phyloP scores from a whole-genome alignment of 2,329 filamentous ascomycete genomes.

The Gliomastix tumulicola region DNA sequence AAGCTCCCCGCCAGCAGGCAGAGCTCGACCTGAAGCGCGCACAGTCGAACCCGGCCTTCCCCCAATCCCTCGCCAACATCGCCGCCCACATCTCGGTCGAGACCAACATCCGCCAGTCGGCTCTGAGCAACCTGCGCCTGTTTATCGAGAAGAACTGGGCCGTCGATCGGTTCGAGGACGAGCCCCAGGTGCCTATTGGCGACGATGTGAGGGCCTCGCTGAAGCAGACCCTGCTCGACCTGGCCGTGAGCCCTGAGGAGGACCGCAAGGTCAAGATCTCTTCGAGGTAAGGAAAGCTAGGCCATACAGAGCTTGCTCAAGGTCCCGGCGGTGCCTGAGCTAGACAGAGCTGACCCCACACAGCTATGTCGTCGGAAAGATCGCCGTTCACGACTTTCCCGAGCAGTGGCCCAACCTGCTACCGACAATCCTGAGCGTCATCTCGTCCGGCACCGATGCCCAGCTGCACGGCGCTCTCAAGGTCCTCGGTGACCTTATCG shows the following conservation, averaged over 20 bases:
- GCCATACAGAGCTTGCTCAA: too few species aligned
- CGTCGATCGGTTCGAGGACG: constrained; percentile 62
- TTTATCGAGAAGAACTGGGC: constrained; percentile 86
- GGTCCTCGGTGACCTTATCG: constrained; percentile 82
- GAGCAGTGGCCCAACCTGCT: constrained; percentile 91
- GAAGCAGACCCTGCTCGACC: constrained; percentile 65
- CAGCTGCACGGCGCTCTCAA: constrained; percentile 86
- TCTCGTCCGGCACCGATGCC: constrained; percentile 66
- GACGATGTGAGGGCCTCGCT: constrained; percentile 70
- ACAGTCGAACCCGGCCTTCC: constrained; percentile 64
- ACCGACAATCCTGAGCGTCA: constrained; percentile 68
- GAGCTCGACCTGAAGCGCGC: constrained; percentile 74
- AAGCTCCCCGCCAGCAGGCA: constrained; percentile 75
- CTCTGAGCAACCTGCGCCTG: constrained; percentile 70
- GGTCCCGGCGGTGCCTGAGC: too few species aligned
- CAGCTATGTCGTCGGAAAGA: constrained; percentile 79
- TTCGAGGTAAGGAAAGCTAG: constrained; percentile 59
- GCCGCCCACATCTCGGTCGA: constrained; percentile 69
- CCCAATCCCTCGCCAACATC: constrained; percentile 72
- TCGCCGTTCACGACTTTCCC: constrained; percentile 87
- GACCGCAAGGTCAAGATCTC: constrained; percentile 83
- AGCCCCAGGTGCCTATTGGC: constrained; percentile 55
- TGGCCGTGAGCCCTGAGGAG: constrained; percentile 65
- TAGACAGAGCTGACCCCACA: too few species aligned
- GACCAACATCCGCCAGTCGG: constrained; percentile 72